Percentiles rank a stretch among this genome's conserved stretches.
phyloP scores from a whole-genome alignment of 2,329 filamentous ascomycete genomes.

The Xylariaceae sp. region DNA sequence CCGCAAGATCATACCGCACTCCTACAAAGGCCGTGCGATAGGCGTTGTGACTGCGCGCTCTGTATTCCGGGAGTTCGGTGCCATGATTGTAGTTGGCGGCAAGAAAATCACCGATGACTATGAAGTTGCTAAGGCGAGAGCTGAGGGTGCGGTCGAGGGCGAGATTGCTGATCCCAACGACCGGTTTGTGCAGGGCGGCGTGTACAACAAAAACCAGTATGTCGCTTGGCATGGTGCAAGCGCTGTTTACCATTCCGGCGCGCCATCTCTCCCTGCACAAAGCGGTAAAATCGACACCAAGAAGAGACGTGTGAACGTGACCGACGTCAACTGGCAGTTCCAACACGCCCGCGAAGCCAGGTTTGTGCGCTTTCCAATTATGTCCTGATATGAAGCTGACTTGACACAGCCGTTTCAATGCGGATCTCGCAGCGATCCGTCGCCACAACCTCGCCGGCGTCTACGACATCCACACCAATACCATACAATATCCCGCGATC shows the following conservation, averaged over 20 bases:
- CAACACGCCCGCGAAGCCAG: slow-evolving; percentile 90
- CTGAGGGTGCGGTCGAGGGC: slow-evolving; percentile 77
- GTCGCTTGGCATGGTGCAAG: slow-evolving; percentile 98
- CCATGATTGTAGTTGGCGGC: slow-evolving; percentile 88
- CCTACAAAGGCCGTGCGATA: slow-evolving; percentile 96
- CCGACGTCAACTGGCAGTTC: slow-evolving; percentile 92
- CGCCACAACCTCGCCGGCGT: slow-evolving; percentile 67
- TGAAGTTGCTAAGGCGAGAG: slow-evolving; percentile 68
- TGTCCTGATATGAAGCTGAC: slow-evolving; percentile 3
- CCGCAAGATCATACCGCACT: slow-evolving; percentile 91
- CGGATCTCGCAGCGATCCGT: slow-evolving; percentile 64
- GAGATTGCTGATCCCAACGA: slow-evolving; percentile 90
- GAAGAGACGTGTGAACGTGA: slow-evolving; percentile 81
- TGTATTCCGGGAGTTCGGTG: slow-evolving; percentile 94
- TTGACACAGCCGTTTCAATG: slow-evolving; percentile 73
- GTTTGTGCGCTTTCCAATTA: slow-evolving; percentile 45
- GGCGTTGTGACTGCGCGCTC: slow-evolving; percentile 95
- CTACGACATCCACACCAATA: slow-evolving; percentile 93
- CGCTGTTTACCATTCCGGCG: slow-evolving; percentile 84
- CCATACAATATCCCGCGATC: slow-evolving; percentile 77
- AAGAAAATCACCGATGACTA: slow-evolving; percentile 87
- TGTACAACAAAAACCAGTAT: slow-evolving; percentile 99
- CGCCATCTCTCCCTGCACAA: slow-evolving; percentile 69
- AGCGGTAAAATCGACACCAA: slow-evolving; percentile 76
- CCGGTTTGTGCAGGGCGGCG: slow-evolving; percentile 67